Evolutionary conservation across 805 yeast species (phyloP), one percentile per base, ranked within the genome.

Genomic region (Zygosaccharomyces bisporus): DNA sequence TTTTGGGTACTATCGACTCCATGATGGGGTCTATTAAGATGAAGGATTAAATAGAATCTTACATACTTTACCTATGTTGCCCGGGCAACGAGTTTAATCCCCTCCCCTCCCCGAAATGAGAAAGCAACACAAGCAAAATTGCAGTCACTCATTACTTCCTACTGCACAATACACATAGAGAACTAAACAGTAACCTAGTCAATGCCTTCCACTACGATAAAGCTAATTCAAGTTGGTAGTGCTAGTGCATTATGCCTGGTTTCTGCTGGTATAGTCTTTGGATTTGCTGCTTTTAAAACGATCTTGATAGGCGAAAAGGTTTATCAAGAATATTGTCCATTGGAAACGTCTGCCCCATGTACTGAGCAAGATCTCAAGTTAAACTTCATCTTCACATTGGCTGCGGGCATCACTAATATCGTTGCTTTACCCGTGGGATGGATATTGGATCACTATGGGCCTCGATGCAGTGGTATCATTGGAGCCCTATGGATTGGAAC

Each of bases 181-280:
- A 30, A 30, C 16, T 16, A 6, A 10, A n/a, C n/a, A 7, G 10
- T 10, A 30, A 13, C 7, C 9, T 30, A 16, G 6, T 8, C 27
- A 8, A 31, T 39, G 34, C 7, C 42, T 16, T 16, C 42, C 4
- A 21, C 20, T 10, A 19, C 34, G 18, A 2, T 45, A n/a, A 48
- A 43, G 23, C 35, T 7, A 45, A 32, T 72, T 2, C 95, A 88
- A 61, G 75, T 86, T 8, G 38, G 59, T 1, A 86, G 95, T 65
- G 90, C 96, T 21, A 76, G 87, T 13, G 44, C 73, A 0, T 90
- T 96, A 96, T 91, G 97, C 67, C 68, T 90, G 10, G 71, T 87
- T 30, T 88, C 96, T 0, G 96, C 96, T 0, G 98, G 97, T 4
- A 88, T 95, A 1, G 81, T 90, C 10, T 90, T 90, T 72, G 98